A percentile compares a stretch with the other conserved stretches of the same genome.
Evolutionary conservation across 2,329 filamentous ascomycete genomes (phyloP).

Genomic region (Aspergillus sp.): DNA sequence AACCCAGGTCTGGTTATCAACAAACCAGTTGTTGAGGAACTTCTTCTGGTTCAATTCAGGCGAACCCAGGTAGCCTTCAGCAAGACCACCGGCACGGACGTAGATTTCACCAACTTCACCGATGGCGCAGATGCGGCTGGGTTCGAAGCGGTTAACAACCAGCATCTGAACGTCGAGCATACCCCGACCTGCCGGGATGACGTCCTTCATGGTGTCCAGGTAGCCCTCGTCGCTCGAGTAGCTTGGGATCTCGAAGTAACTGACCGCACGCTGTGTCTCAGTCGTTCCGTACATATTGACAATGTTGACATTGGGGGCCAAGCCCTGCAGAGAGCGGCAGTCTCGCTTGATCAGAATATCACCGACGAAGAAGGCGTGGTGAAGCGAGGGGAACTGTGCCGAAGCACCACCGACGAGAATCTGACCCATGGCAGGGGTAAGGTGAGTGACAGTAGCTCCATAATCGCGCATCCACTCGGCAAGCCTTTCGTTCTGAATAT

Average conservation of each 20-base stretch:
- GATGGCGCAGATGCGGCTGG: constrained; percentile 70
- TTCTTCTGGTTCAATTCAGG: constrained; percentile 69
- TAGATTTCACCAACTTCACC: constrained; percentile 86
- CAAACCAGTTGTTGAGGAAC: constrained; percentile 84
- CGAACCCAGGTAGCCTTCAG: constrained; percentile 72
- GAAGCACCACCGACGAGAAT: constrained; percentile 84
- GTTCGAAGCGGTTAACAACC: constrained; percentile 71
- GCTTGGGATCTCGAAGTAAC: constrained; percentile 77
- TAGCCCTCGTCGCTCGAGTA: constrained; percentile 63
- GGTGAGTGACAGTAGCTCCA: constrained; percentile 75
- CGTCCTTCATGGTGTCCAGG: constrained; percentile 68
- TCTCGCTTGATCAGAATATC: constrained; percentile 86
- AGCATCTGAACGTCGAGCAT: constrained; percentile 89
- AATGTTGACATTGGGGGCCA: constrained; percentile 74
- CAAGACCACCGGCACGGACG: constrained; percentile 77
- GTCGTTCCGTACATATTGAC: constrained; percentile 89
- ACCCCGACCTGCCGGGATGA: constrained; percentile 79
- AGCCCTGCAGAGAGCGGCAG: constrained; percentile 71
- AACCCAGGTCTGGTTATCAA: constrained; percentile 70
- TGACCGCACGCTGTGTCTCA: constrained; percentile 78
- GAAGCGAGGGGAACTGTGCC: constrained; percentile 74
- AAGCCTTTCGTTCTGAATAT: constrained; percentile 82
- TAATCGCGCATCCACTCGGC: constrained; percentile 85
- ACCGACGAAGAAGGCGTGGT: constrained; percentile 85
- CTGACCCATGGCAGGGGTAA: constrained; percentile 96